phyloP scores from a whole-genome alignment of 768 basidiomycete species.

The Lentinus brumalis region DNA sequence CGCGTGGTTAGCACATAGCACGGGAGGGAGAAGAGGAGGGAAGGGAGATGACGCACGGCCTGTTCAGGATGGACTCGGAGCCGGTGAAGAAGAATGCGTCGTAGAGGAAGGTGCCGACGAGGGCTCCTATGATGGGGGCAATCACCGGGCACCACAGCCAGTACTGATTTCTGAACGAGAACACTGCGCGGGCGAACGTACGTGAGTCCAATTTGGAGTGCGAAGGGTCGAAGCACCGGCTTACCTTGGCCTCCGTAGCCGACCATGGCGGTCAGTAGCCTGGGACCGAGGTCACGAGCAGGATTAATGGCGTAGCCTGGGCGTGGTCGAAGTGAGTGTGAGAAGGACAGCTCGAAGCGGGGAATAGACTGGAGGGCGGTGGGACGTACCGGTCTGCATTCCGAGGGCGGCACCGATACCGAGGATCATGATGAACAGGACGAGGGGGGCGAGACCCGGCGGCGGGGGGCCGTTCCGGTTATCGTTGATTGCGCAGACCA shows the following conservation, averaged over 20 bases:
- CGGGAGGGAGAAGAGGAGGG: neutral
- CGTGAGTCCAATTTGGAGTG: neutral
- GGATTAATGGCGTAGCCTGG: conserved; percentile 66
- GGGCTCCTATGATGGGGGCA: conserved; percentile 60
- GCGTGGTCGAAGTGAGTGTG: neutral
- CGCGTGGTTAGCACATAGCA: neutral
- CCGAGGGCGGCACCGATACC: conserved; percentile 63
- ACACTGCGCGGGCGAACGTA: conserved; percentile 29
- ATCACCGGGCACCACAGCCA: conserved; percentile 74
- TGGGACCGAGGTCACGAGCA: conserved; percentile 72
- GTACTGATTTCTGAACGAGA: conserved; percentile 54
- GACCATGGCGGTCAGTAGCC: conserved; percentile 68
- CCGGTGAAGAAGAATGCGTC: conserved; percentile 61
- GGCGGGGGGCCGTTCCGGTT: conserved; percentile 51
- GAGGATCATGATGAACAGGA: conserved; percentile 55
- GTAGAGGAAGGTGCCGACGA: conserved; percentile 56
- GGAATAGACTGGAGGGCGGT: neutral
- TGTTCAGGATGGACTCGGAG: conserved; percentile 54
- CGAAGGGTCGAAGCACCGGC: neutral
- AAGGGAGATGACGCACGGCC: conserved; percentile 41
- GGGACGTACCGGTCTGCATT: conserved; percentile 50
- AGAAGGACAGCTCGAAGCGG: neutral
- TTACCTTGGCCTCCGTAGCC: conserved; percentile 61
- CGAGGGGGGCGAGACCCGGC: conserved; percentile 53
- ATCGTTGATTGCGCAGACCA: conserved; percentile 56